Conservation (phyloP, 164 flowering plant species). For the Chimonanthus salicifolius region DNA sequence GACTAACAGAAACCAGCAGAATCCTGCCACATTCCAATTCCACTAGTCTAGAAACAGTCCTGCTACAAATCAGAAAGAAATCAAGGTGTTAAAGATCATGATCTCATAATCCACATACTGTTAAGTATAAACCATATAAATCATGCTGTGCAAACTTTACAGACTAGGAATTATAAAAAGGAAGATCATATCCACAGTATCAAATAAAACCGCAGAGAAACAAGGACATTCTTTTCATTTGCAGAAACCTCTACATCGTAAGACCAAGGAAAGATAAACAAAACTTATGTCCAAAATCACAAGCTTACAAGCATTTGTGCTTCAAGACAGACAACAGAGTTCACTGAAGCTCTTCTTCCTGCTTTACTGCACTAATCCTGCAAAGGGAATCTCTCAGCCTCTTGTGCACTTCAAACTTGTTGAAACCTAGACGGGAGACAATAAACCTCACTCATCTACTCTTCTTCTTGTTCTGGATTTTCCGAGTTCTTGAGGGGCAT, state of each 20-base stretch:
- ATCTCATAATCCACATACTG: too few species aligned
- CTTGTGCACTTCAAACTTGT: neutral
- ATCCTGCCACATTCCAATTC: too few species aligned
- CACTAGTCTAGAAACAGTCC: too few species aligned
- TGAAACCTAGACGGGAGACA: neutral
- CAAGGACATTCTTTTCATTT: neutral
- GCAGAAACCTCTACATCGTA: neutral
- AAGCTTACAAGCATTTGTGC: constrained; percentile 2
- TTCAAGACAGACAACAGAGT: neutral
- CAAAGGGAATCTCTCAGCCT: constrained; percentile 1
- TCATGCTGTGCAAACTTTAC: too few species aligned
- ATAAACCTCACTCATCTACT: neutral
- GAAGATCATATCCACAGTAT: too few species aligned
- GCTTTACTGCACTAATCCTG: neutral
- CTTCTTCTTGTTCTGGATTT: neutral
- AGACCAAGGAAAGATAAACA: neutral
- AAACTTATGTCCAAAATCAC: constrained; percentile 3
- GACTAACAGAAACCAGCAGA: too few species aligned
- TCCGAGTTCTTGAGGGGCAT: neutral
- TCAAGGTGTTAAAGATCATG: too few species aligned
- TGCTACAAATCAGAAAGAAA: too few species aligned
- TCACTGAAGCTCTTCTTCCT: neutral
- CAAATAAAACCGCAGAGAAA: neutral
- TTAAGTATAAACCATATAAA: too few species aligned
- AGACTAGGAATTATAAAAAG: too few species aligned